A percentile compares a stretch with the other conserved stretches of the same genome.
phyloP scores from a whole-genome alignment of 495 filamentous ascomycete genomes.

The Aspergillus nidulans region DNA sequence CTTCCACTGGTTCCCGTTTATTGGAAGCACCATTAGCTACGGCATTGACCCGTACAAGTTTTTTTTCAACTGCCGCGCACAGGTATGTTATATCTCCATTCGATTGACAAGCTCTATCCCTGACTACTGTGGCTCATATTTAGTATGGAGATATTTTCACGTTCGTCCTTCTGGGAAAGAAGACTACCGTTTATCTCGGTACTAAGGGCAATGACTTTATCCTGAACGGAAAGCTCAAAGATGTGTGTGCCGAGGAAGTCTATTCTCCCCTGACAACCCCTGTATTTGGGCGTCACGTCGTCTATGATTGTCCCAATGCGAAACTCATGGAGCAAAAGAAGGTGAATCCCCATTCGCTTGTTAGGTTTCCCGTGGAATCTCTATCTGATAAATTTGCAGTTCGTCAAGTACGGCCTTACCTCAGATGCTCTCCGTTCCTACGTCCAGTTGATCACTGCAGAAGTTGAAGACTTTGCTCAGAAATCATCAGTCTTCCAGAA shows the following conservation, averaged over 20 bases:
- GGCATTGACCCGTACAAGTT: slow-evolving; percentile 62
- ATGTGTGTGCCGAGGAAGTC: slow-evolving; percentile 67
- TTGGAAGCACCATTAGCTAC: slow-evolving; percentile 61
- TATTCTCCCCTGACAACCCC: slow-evolving; percentile 59
- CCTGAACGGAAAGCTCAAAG: slow-evolving; percentile 76
- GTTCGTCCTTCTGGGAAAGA: slow-evolving; percentile 70
- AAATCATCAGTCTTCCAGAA: slow-evolving; percentile 42
- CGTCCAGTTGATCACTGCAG: slow-evolving; percentile 51
- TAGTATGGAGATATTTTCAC: slow-evolving; percentile 72
- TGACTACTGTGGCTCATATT: slow-evolving; percentile 14
- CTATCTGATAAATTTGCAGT: slow-evolving; percentile 32
- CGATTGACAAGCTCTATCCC: background rate
- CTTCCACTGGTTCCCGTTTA: slow-evolving; percentile 60
- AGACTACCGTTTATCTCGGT: slow-evolving; percentile 73
- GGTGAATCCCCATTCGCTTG: slow-evolving; percentile 25
- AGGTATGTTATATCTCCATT: slow-evolving; percentile 32
- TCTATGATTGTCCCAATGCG: slow-evolving; percentile 62
- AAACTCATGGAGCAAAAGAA: slow-evolving; percentile 71
- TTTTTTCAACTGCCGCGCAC: slow-evolving; percentile 51
- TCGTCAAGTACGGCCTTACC: slow-evolving; percentile 63
- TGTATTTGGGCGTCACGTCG: slow-evolving; percentile 59
- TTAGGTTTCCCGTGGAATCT: background rate
- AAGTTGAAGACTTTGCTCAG: slow-evolving; percentile 50
- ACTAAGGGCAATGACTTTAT: slow-evolving; percentile 80
- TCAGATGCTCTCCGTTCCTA: slow-evolving; percentile 59